A percentile compares a stretch with the other conserved stretches of the same genome.
These are phyloP conservation scores for Gymnopus androsaceus DNA, from an alignment of 1,284 basidiomycete species.

Conservation along the genomic window DNA sequence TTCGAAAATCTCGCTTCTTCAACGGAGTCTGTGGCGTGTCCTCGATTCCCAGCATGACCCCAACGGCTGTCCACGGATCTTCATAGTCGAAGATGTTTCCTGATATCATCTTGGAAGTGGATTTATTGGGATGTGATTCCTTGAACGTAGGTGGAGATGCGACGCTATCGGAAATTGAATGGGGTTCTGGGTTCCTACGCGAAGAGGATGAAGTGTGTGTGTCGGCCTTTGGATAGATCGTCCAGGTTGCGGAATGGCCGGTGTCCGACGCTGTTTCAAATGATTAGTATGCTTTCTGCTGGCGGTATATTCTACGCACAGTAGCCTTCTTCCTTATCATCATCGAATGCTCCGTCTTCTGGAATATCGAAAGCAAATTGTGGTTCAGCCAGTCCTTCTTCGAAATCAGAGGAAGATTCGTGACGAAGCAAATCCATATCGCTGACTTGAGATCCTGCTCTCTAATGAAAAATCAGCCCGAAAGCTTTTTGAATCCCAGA, in stretches of 20 bases:
- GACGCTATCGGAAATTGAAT: not conserved
- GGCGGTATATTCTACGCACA: not conserved
- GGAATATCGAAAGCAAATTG: not conserved
- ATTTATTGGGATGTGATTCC: not conserved
- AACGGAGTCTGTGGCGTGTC: conserved; percentile 2
- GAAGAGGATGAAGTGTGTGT: not conserved
- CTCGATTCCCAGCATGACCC: conserved; percentile 36
- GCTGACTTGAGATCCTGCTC: not conserved
- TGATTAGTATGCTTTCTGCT: not conserved
- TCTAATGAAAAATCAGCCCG: not conserved
- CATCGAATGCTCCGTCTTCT: not conserved
- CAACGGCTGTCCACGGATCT: conserved; percentile 47
- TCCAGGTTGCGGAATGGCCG: not conserved
- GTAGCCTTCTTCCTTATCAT: not conserved
- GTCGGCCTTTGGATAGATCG: not conserved
- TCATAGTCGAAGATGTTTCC: conserved; percentile 39
- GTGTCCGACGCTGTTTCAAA: not conserved
- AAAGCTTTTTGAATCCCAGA: not conserved
- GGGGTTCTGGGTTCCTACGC: not conserved
- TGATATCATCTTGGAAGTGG: not conserved
- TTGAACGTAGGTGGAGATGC: too few relatives aligned
- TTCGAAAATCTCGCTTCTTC: conserved; percentile 11
- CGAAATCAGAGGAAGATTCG: not conserved
- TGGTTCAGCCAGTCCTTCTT: not conserved
- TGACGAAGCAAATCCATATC: not conserved